These are phyloP conservation scores for Pseudogymnoascus sp. DNA, from an alignment of 2,329 filamentous ascomycete species.

Conservation along the genomic window DNA sequence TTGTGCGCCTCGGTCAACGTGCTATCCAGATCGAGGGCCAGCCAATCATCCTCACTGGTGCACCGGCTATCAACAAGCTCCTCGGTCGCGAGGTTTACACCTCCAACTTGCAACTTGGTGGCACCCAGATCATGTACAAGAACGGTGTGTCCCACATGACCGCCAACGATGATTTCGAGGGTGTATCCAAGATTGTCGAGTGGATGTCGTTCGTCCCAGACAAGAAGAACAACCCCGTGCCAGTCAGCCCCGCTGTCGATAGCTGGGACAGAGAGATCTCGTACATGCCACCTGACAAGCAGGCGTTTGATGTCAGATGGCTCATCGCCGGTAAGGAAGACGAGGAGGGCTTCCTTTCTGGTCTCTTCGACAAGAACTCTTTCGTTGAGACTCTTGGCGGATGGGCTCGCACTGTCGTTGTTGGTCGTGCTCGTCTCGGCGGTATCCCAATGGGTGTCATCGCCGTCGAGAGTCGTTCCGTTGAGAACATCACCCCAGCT, in stretches of 20 bases:
- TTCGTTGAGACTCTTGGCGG: slow-evolving; percentile 95
- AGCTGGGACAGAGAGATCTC: slow-evolving; percentile 87
- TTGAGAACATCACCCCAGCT: slow-evolving; percentile 94
- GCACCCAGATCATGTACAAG: slow-evolving; percentile 99
- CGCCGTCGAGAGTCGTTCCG: slow-evolving; percentile 86
- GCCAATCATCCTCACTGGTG: slow-evolving; percentile 96
- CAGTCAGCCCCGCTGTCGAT: slow-evolving; percentile 80
- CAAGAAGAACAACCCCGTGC: slow-evolving; percentile 85
- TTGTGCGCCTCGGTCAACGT: slow-evolving; percentile 95
- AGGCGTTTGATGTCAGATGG: slow-evolving; percentile 87
- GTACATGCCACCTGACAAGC: slow-evolving; percentile 71
- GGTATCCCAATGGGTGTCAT: slow-evolving; percentile 99
- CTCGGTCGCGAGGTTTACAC: slow-evolving; percentile 98
- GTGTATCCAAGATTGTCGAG: slow-evolving; percentile 94
- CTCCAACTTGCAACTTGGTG: slow-evolving; percentile 96
- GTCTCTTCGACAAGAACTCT: slow-evolving; percentile 93
- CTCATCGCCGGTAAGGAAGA: slow-evolving; percentile 84
- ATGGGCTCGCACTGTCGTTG: slow-evolving; percentile 94
- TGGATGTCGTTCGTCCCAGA: slow-evolving; percentile 98
- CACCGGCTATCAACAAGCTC: slow-evolving; percentile 94
- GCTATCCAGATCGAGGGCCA: slow-evolving; percentile 98
- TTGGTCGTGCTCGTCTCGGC: slow-evolving; percentile 90
- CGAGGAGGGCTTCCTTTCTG: slow-evolving; percentile 70
- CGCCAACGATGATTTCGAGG: slow-evolving; percentile 92
- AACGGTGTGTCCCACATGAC: slow-evolving; percentile 99